Percentiles rank a stretch among this genome's conserved stretches.
These are phyloP conservation scores for Sarocladium kiliense DNA, from an alignment of 2,329 filamentous ascomycete species.

Conservation along the genomic window DNA sequence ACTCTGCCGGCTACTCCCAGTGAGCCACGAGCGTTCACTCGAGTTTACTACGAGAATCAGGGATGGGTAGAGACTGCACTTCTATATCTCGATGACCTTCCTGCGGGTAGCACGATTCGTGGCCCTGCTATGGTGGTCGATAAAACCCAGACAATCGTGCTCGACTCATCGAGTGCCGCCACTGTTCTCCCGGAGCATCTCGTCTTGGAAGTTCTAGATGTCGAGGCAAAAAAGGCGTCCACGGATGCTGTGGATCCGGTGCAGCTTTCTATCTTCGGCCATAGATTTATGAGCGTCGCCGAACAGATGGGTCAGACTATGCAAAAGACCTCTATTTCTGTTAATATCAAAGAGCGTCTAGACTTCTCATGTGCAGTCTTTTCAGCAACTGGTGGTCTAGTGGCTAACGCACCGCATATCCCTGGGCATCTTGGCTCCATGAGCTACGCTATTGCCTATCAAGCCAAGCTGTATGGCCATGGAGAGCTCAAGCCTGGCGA, in stretches of 20 bases:
- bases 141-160: conserved; percentile 66
- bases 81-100: conserved; percentile 38
- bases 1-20: conserved; percentile 8
- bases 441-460: conserved; percentile 67
- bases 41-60: conserved; percentile 20
- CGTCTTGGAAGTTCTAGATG: conserved; percentile 51
- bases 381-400: conserved; percentile 63
- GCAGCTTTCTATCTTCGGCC: conserved; percentile 67
- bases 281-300: conserved; percentile 75
- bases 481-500: conserved; percentile 21
- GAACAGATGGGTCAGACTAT: conserved; percentile 74
- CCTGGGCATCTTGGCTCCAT: conserved; percentile 70
- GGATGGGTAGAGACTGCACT: conserved; percentile 22
- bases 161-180: conserved; percentile 37
- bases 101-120: conserved; percentile 52
- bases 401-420: conserved; percentile 68
- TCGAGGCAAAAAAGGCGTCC: conserved; percentile 16
- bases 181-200: conserved; percentile 29
- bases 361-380: conserved; percentile 77
- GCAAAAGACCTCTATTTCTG: conserved; percentile 69
- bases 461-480: conserved; percentile 57
- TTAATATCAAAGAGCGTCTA: conserved; percentile 71
- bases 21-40: conserved; percentile 15
- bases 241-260: conserved; percentile 28
- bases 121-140: conserved; percentile 60